Percentiles rank a stretch among this genome's conserved stretches.
phyloP scores from a whole-genome alignment of 257 asterid species.

The Misopates orontium region DNA sequence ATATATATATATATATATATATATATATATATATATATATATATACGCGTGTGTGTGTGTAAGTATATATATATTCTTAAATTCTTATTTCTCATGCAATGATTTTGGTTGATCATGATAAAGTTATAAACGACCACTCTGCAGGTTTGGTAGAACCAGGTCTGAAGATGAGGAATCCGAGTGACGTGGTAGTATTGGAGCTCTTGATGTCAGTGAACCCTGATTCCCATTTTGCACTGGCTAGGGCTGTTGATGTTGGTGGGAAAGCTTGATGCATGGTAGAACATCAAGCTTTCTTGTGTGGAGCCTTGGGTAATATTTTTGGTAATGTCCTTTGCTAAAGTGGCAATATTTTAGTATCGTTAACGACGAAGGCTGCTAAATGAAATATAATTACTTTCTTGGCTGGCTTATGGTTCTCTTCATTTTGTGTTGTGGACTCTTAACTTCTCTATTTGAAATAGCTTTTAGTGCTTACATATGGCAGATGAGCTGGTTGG shows the following conservation, averaged over 20 bases:
- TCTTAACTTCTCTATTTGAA: no score
- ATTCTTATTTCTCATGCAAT: neutral
- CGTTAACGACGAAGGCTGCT: neutral
- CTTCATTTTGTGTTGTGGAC: no score
- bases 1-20: no score
- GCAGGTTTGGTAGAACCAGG: slow-evolving; percentile 81
- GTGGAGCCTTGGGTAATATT: no score
- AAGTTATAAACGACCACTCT: slow-evolving; percentile 7
- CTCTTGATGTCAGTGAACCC: slow-evolving; percentile 66
- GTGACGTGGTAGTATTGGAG: slow-evolving; percentile 55
- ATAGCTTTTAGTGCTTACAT: no score
- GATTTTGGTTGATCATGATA: slow-evolving; percentile 2
- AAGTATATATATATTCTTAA: neutral
- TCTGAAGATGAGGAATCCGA: slow-evolving; percentile 49
- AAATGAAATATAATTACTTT: no score
- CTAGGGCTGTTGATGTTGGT: slow-evolving; percentile 46
- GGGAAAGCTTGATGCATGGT: slow-evolving; percentile 1
- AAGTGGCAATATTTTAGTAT: neutral
- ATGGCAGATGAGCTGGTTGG: no score
- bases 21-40: no score
- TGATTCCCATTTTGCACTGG: slow-evolving; percentile 57
- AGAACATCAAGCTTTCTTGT: slow-evolving; percentile 6
- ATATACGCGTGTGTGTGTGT: no score
- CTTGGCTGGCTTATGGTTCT: no score
- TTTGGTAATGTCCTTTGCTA: neutral